Conservation (phyloP, 768 basidiomycete genomes). For the Amanita fuliginea region DNA sequence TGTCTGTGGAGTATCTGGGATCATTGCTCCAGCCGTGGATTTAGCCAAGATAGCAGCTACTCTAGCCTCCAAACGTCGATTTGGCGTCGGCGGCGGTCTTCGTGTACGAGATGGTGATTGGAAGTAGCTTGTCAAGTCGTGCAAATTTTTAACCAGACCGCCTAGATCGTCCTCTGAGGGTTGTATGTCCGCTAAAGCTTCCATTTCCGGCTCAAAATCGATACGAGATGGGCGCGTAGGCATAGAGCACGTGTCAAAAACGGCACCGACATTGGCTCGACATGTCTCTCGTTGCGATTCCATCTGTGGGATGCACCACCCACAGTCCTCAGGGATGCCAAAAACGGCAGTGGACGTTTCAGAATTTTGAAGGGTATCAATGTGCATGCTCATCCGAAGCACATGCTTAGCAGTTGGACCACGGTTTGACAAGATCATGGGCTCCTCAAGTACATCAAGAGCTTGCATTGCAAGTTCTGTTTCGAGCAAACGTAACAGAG, state of each 20-base stretch:
- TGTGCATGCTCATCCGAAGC: conserved; percentile 85
- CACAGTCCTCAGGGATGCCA: conserved; percentile 71
- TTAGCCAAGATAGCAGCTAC: conserved; percentile 78
- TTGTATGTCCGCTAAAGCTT: conserved; percentile 29
- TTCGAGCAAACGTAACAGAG: conserved; percentile 78
- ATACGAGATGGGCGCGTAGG: conserved; percentile 60
- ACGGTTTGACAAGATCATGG: conserved; percentile 64
- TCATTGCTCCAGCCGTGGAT: conserved; percentile 45
- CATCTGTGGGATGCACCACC: conserved; percentile 76
- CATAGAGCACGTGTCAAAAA: conserved; percentile 76
- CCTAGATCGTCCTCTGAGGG: conserved; percentile 53
- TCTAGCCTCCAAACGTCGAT: conserved; percentile 58
- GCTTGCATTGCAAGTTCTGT: conserved; percentile 79
- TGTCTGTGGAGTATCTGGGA: conserved; percentile 59
- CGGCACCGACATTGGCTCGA: conserved; percentile 69
- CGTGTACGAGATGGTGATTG: conserved; percentile 30
- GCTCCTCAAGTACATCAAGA: conserved; percentile 89
- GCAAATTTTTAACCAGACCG: conserved; percentile 67
- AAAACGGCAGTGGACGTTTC: conserved; percentile 64
- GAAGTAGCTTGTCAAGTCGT: conserved; percentile 68
- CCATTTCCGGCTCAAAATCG: conserved; percentile 59
- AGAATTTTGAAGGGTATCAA: conserved; percentile 29
- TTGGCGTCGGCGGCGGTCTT: conserved; percentile 30
- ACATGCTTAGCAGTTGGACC: conserved; percentile 76
- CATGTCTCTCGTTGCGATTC: conserved; percentile 52